Evolutionary conservation across 2,329 filamentous ascomycete genomes (phyloP).

Genomic region (Claviceps sp.): DNA sequence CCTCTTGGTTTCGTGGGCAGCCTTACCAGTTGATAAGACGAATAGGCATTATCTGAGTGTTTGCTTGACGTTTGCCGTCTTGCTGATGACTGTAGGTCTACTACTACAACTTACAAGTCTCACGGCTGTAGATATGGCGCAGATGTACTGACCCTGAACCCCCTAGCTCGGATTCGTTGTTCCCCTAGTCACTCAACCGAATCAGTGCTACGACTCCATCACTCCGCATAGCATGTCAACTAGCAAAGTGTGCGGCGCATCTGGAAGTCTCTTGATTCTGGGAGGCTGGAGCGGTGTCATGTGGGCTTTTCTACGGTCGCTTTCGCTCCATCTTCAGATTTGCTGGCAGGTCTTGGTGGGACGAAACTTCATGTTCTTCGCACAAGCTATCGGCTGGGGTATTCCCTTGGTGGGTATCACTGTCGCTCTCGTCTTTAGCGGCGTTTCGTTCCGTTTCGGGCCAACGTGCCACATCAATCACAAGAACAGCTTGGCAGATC

Average conservation of each 20-base stretch:
- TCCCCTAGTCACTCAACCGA: constrained; percentile 62
- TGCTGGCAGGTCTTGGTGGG: constrained; percentile 94
- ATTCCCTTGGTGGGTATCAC: constrained; percentile 64
- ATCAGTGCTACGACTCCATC: constrained; percentile 78
- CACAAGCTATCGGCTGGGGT: constrained; percentile 71
- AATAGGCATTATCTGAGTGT: constrained; percentile 88
- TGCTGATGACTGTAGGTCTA: constrained; percentile 61
- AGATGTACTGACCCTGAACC: constrained; percentile 5
- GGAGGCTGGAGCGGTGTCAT: constrained; percentile 75
- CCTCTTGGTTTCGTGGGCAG: constrained; percentile 64
- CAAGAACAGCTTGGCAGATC: constrained; percentile 63
- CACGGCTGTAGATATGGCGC: neutral
- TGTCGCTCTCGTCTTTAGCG: constrained; percentile 68
- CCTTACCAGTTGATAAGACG: constrained; percentile 77
- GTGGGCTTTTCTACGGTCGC: constrained; percentile 81
- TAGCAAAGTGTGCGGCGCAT: constrained; percentile 70
- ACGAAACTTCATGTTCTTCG: constrained; percentile 74
- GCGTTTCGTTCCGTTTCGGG: constrained; percentile 89
- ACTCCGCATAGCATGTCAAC: constrained; percentile 89
- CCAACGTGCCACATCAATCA: constrained; percentile 91
- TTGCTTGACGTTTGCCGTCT: constrained; percentile 62
- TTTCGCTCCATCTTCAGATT: constrained; percentile 92
- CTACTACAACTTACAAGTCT: neutral
- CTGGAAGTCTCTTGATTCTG: constrained; percentile 71
- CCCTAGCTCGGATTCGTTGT: constrained; percentile 75